These are phyloP conservation scores for Ceratocystis lukuohia DNA, from an alignment of 2,329 filamentous ascomycete genomes.

Conservation along the genomic window DNA sequence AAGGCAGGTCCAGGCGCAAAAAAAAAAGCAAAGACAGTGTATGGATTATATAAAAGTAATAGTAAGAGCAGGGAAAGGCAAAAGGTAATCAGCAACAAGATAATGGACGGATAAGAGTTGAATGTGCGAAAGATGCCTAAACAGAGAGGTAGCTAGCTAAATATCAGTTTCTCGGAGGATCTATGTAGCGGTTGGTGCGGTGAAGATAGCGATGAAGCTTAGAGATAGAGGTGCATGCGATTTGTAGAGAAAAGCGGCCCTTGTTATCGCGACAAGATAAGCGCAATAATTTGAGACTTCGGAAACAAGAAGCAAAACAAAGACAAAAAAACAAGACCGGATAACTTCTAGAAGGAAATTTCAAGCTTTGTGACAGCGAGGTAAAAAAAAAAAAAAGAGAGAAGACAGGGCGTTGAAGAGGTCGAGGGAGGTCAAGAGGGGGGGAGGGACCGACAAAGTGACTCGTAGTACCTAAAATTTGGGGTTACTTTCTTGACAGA, in stretches of 20 bases:
- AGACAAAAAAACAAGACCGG: not conserved
- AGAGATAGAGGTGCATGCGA: not conserved
- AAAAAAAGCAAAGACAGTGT: not conserved
- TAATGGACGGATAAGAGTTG: not conserved
- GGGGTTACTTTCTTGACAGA: not conserved
- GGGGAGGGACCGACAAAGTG: too few relatives aligned
- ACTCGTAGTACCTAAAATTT: not conserved
- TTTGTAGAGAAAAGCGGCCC: not conserved
- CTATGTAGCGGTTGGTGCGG: not conserved
- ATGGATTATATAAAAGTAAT: not conserved
- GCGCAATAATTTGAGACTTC: not conserved
- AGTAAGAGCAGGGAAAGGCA: not conserved
- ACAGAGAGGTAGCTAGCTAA: not conserved
- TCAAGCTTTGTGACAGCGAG: not conserved
- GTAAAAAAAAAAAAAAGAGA: not conserved
- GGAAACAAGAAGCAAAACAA: not conserved
- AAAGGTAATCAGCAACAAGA: not conserved
- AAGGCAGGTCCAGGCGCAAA: slow-evolving; percentile 14
- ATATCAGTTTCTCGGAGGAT: not conserved
- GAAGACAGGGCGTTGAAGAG: too few relatives aligned
- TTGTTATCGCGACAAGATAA: not conserved
- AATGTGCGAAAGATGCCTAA: not conserved
- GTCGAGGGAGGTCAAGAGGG: too few relatives aligned
- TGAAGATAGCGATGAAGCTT: not conserved
- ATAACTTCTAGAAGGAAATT: not conserved